These are phyloP conservation scores for Phanerochaete carnosa DNA, from an alignment of 768 basidiomycete species.

Conservation along the genomic window DNA sequence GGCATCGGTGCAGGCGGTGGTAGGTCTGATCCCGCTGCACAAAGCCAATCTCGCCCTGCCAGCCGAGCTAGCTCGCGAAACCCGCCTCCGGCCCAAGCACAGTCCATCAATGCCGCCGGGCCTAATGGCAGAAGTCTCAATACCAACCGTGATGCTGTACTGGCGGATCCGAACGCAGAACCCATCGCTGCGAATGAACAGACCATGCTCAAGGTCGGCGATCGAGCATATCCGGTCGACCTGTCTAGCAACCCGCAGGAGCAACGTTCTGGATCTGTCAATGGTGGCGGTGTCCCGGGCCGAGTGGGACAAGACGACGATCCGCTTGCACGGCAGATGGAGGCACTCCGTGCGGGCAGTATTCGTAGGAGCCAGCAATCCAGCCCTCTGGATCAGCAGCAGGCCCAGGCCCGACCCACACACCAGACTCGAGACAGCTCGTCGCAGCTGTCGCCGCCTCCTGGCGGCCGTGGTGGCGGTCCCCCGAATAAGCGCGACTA, in stretches of 20 bases:
- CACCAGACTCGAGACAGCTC: conserved; percentile 15
- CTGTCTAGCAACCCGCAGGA: conserved; percentile 23
- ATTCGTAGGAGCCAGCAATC: conserved; percentile 37
- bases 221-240: conserved; percentile 50
- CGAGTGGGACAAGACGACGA: conserved; percentile 44
- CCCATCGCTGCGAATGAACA: conserved; percentile 46
- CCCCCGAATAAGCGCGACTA: conserved; percentile 47
- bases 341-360: conserved; percentile 43
- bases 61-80: conserved; percentile 23
- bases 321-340: conserved; percentile 65
- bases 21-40: conserved; percentile 26
- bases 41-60: conserved; percentile 29
- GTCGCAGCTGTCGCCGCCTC: conserved; percentile 38
- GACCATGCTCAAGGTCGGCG: conserved; percentile 70
- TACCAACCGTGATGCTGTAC: neutral
- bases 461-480: conserved; percentile 19
- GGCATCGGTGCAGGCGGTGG: conserved; percentile 70
- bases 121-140: conserved; percentile 11
- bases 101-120: neutral
- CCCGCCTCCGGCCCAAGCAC: neutral
- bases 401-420: conserved; percentile 10
- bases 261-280: conserved; percentile 14
- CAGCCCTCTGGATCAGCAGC: conserved; percentile 5
- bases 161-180: conserved; percentile 48
- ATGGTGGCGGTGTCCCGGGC: conserved; percentile 9